These are phyloP conservation scores for Syncephalis plumigaleata DNA, from an alignment of 371 early-diverging fungal species.

Conservation along the genomic window DNA sequence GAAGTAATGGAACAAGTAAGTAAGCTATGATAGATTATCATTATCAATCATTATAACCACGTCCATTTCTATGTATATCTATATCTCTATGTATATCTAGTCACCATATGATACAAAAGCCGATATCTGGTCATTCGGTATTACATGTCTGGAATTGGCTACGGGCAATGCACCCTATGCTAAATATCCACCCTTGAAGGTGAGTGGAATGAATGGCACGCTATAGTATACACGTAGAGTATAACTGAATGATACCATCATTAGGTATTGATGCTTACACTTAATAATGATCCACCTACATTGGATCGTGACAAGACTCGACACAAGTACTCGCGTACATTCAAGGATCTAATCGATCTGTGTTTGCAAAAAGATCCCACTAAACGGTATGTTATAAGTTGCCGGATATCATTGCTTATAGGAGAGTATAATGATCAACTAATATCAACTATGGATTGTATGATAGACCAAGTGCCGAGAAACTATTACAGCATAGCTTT, in stretches of 20 bases:
- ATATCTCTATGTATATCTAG: conserved; percentile 49
- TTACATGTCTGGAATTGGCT: conserved; percentile 76
- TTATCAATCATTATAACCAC: conserved; percentile 23
- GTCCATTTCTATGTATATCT: too few species aligned
- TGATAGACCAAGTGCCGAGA: conserved; percentile 59
- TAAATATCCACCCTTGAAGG: conserved; percentile 77
- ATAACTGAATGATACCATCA: not conserved
- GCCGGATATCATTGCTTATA: not conserved
- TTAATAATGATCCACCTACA: conserved; percentile 78
- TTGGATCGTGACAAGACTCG: conserved; percentile 53
- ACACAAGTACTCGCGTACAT: conserved; percentile 53
- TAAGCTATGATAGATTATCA: not conserved
- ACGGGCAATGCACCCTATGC: conserved; percentile 89
- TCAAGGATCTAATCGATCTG: conserved; percentile 73
- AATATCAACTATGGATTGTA: not conserved
- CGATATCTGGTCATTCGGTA: conserved; percentile 89
- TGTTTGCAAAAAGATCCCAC: conserved; percentile 71
- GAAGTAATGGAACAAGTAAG: conserved; percentile 30
- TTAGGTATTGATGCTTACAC: conserved; percentile 74
- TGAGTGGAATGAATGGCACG: conserved; percentile 12
- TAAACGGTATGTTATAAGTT: conserved; percentile 30
- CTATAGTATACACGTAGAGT: not conserved
- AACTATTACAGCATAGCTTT: conserved; percentile 55
- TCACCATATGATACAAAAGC: conserved; percentile 76
- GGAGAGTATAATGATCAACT: too few species aligned